Conservation (phyloP, 2,329 filamentous ascomycete genomes). For the Pyrenophora teres region DNA sequence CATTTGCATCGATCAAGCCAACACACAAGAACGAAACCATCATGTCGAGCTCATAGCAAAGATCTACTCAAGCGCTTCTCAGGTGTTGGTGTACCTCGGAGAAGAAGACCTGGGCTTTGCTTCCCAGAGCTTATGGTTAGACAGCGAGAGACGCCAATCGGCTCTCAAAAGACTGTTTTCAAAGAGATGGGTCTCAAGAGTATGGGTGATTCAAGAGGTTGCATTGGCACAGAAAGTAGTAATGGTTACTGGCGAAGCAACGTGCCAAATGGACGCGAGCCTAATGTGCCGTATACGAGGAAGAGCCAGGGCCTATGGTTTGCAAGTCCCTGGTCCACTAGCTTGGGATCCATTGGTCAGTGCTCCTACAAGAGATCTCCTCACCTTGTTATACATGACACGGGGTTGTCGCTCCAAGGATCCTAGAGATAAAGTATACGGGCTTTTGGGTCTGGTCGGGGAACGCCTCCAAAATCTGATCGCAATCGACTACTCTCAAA, state of each 20-base stretch:
- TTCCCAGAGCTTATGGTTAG: slow-evolving; percentile 10
- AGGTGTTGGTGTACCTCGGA: slow-evolving; percentile 16
- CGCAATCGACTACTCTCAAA: slow-evolving; percentile 17
- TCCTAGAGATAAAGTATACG: slow-evolving; percentile 18
- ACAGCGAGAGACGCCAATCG: slow-evolving; percentile 8
- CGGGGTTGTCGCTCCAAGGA: slow-evolving; percentile 15
- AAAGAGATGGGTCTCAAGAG: slow-evolving; percentile 17
- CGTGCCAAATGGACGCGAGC: slow-evolving; percentile 7
- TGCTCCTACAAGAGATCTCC: slow-evolving; percentile 15
- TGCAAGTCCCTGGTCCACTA: slow-evolving; percentile 17
- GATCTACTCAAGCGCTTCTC: slow-evolving; percentile 18
- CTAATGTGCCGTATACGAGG: slow-evolving; percentile 17
- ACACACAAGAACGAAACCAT: slow-evolving; percentile 18
- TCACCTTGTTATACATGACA: slow-evolving; percentile 13
- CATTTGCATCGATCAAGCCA: slow-evolving; percentile 24
- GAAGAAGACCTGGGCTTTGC: slow-evolving; percentile 16
- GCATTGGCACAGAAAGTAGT: slow-evolving; percentile 17
- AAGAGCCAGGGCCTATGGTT: slow-evolving; percentile 11
- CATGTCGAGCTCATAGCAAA: slow-evolving; percentile 24
- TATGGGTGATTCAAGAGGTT: slow-evolving; percentile 28
- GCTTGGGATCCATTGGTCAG: slow-evolving; percentile 19
- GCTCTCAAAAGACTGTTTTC: slow-evolving; percentile 12
- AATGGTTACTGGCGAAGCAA: slow-evolving; percentile 14
- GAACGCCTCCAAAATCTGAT: slow-evolving; percentile 16
- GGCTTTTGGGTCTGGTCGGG: slow-evolving; percentile 13